A percentile compares a stretch with the other conserved stretches of the same genome.
Evolutionary conservation across 164 flowering plant species (phyloP).

Genomic region (Warburgia ugandensis): DNA sequence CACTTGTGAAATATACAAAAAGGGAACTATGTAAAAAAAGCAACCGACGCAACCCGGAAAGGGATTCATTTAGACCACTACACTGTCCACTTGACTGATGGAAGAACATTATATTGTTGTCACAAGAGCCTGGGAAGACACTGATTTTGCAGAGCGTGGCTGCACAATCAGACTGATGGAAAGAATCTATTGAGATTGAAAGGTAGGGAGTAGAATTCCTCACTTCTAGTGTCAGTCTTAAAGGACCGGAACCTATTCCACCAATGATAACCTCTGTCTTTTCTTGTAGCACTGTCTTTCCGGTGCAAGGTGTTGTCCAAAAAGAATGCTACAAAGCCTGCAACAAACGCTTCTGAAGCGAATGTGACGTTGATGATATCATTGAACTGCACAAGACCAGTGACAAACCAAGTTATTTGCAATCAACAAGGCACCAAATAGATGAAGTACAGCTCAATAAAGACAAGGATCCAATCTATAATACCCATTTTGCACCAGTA

Average conservation of each 20-base stretch:
- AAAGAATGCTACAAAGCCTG: slow-evolving; percentile 63
- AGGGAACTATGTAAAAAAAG: slow-evolving; percentile 1
- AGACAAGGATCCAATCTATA: too few species aligned
- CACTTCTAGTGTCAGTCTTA: slow-evolving; percentile 72
- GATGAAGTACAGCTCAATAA: too few species aligned
- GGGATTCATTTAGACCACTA: not conserved
- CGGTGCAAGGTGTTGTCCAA: slow-evolving; percentile 67
- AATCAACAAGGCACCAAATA: not conserved
- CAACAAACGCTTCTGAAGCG: slow-evolving; percentile 85
- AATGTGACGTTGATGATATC: slow-evolving; percentile 83
- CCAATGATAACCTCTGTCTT: slow-evolving; percentile 91
- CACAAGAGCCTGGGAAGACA: too few species aligned
- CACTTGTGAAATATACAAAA: not conserved
- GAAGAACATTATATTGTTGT: not conserved
- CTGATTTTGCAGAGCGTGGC: not conserved
- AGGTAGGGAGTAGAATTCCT: slow-evolving; percentile 90
- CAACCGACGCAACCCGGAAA: not conserved
- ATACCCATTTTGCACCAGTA: slow-evolving; percentile 85
- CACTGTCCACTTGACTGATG: too few species aligned
- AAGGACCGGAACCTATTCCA: slow-evolving; percentile 87
- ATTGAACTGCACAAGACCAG: slow-evolving; percentile 60
- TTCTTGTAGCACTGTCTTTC: slow-evolving; percentile 49
- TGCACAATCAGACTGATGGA: slow-evolving; percentile 62
- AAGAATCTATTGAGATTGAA: slow-evolving; percentile 88
- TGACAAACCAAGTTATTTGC: not conserved